Evolutionary conservation across 2,329 filamentous ascomycete species (phyloP), one percentile per base, ranked within the genome.

Genomic region (Emmonsiellopsis sp.): DNA sequence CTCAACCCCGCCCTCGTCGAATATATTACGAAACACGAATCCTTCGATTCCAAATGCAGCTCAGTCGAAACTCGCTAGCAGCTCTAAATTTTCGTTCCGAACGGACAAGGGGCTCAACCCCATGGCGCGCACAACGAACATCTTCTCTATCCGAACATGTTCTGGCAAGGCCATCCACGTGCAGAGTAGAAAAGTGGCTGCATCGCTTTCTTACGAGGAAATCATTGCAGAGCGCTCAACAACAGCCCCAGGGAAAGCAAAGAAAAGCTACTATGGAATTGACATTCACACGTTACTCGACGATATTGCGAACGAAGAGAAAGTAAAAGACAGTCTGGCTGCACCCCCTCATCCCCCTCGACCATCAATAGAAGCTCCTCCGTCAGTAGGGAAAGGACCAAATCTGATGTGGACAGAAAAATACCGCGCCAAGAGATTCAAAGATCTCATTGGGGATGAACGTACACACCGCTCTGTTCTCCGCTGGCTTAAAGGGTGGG

Each of bases 401-500:
- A 62, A 62, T 42, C 63, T 61, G 51, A 70, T 98, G 65, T 98
- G 93, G 93, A 95, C 92, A 0, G 93, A 98, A 66, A 98, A 98
- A 67, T 98, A 98, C 66, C 85, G 93, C 37, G 93, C 93, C 32
- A 83, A 83, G 56, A 92, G 84, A 62, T 98, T 97, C 63, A 87
- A 91, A 61, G 93, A 98, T 61, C 77, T 98, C 0, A 88, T 95
- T 47, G 94, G 94, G 32, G 93, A 98, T 62, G 93, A 98, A 65
- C 79, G 90, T 44, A 97, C 92, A 31, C 94, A 98, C 68, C 83
- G 93, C 56, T 80, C 86, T 55, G 92, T 98, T 4, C 74, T 98
- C 53, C 83, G 87, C 51, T 98, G 93, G 93, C 74, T 98, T 42
- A 98, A 97, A 72, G 79, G 80, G 14, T 98, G 93, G 93, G 93